Conservation (phyloP, 2,329 filamentous ascomycete species). For the Calonectria pseudoturangicola region DNA sequence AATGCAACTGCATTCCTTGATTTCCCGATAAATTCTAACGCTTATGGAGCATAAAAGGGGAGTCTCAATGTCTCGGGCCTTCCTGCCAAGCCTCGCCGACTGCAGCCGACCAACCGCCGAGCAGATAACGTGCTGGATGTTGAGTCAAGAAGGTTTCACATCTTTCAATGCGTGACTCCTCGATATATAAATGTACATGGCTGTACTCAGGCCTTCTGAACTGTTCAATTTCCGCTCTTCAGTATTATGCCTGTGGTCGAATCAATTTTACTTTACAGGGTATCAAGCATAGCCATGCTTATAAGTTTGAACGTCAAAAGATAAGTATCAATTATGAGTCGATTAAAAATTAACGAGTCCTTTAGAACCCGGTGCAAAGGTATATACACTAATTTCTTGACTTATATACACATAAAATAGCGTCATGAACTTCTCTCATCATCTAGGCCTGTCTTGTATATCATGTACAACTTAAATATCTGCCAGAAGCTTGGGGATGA, state of each 20-base stretch:
- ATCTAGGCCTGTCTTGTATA: neutral
- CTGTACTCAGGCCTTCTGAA: too few relatives aligned
- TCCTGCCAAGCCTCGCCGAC: conserved; percentile 16
- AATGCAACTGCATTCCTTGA: neutral
- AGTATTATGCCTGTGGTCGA: neutral
- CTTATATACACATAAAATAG: conserved; percentile 3
- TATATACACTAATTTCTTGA: neutral
- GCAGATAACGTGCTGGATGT: neutral
- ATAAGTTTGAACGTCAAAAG: neutral
- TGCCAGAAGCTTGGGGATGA: conserved; percentile 45
- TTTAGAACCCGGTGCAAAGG: neutral
- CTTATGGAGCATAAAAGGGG: neutral
- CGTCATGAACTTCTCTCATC: neutral
- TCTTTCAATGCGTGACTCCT: neutral
- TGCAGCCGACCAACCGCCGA: conserved; percentile 17
- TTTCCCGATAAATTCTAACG: neutral
- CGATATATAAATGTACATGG: neutral
- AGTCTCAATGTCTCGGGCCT: conserved; percentile 18
- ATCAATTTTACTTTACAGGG: too few relatives aligned
- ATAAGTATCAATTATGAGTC: neutral
- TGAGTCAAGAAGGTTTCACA: neutral
- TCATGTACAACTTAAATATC: conserved; percentile 16
- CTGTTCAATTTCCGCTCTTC: too few relatives aligned
- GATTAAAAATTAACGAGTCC: conserved; percentile 4
- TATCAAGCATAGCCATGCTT: too few relatives aligned